These are phyloP conservation scores for Aspergillus pseudonomiae DNA, from an alignment of 2,329 filamentous ascomycete species.

Conservation along the genomic window DNA sequence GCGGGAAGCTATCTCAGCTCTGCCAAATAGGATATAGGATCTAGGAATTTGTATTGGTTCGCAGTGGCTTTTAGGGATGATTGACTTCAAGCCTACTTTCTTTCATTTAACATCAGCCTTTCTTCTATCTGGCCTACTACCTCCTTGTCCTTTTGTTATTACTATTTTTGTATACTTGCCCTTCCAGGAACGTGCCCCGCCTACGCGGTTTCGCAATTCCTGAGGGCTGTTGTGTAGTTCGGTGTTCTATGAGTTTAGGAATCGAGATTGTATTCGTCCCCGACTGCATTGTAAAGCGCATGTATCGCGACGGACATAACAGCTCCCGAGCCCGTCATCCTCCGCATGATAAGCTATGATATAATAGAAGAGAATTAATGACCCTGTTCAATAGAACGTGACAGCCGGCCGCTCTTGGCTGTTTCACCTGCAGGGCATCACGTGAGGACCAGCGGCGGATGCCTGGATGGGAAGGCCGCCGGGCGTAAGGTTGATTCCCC, in stretches of 20 bases:
- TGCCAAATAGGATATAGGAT: slow-evolving; percentile 8
- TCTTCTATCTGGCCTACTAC: neutral
- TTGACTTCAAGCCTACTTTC: neutral
- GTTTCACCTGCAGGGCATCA: slow-evolving; percentile 1
- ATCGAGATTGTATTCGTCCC: neutral
- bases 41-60: slow-evolving; percentile 6
- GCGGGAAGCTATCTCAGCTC: neutral
- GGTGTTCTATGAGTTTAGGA: neutral
- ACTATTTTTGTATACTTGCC: neutral
- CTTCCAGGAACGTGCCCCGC: neutral
- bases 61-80: slow-evolving; percentile 2
- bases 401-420: neutral
- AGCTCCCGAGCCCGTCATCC: neutral
- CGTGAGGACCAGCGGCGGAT: neutral
- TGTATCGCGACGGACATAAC: neutral
- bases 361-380: neutral
- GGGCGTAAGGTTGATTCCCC: neutral
- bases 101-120: slow-evolving; percentile 1
- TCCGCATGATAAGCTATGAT: neutral
- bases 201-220: neutral
- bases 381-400: neutral
- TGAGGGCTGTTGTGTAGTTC: neutral
- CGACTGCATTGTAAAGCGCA: neutral
- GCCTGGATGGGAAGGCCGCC: neutral
- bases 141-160: slow-evolving; percentile 1